These are phyloP conservation scores for Yarrowia yakushimensis DNA, from an alignment of 805 yeast genomes.

Conservation along the genomic window DNA sequence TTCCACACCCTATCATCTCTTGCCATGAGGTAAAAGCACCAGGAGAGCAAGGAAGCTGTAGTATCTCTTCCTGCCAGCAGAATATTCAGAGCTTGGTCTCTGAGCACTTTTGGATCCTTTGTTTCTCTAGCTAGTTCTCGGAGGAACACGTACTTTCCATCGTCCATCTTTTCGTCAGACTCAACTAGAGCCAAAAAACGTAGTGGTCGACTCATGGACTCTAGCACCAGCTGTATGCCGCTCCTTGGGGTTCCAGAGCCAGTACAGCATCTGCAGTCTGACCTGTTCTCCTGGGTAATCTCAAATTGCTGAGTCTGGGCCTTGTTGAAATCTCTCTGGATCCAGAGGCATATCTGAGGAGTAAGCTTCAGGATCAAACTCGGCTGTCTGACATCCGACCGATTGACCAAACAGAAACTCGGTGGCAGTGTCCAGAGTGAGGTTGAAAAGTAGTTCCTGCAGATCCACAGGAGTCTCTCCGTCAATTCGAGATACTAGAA, in stretches of 20 bases:
- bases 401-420: conserved; percentile 39
- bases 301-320: too few species aligned
- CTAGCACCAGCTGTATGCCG: conserved; percentile 38
- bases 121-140: conserved; percentile 49
- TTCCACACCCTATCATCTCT: conserved; percentile 37
- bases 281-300: conserved; percentile 27
- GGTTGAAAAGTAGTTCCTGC: conserved; percentile 34
- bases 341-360: conserved; percentile 25
- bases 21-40: conserved; percentile 45
- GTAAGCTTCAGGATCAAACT: conserved; percentile 26
- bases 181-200: conserved; percentile 41
- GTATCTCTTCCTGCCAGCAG: conserved; percentile 57
- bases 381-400: conserved; percentile 31
- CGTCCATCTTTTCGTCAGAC: conserved; percentile 28
- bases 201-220: conserved; percentile 41
- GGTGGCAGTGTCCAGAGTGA: conserved; percentile 40
- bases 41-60: conserved; percentile 50
- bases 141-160: conserved; percentile 46
- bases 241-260: conserved; percentile 28
- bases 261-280: conserved; percentile 29
- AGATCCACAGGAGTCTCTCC: conserved; percentile 29
- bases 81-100: conserved; percentile 51
- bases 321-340: conserved; percentile 29
- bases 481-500: conserved; percentile 14
- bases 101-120: conserved; percentile 45